Percentiles rank a stretch among this genome's conserved stretches.
phyloP scores from a whole-genome alignment of 1,139 yeast genomes.

The Candida dubliniensis region DNA sequence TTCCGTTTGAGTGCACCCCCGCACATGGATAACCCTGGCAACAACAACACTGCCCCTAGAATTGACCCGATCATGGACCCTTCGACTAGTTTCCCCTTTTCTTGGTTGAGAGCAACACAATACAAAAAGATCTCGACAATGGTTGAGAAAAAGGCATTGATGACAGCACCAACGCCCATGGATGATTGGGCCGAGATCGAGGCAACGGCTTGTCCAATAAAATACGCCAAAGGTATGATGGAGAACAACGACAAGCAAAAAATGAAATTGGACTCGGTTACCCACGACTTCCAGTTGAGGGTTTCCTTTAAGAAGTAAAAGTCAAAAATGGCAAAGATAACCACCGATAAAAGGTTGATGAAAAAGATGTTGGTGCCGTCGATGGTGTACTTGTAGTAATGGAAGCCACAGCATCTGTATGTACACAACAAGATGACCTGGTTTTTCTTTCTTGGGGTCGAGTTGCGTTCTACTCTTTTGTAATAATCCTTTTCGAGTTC shows the following conservation, averaged over 20 bases:
- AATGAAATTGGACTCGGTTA: constrained; percentile 62
- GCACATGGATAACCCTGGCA: constrained; percentile 96
- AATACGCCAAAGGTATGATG: constrained; percentile 90
- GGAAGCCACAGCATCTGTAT: constrained; percentile 86
- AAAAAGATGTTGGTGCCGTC: constrained; percentile 95
- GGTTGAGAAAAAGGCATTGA: constrained; percentile 96
- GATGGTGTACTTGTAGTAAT: constrained; percentile 91
- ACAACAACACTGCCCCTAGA: constrained; percentile 82
- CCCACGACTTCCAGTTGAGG: constrained; percentile 45
- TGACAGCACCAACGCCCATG: constrained; percentile 99
- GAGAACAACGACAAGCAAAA: constrained; percentile 79
- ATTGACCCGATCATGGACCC: constrained; percentile 97
- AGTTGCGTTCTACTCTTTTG: constrained; percentile 21
- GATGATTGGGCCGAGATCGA: constrained; percentile 97
- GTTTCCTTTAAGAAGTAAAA: constrained; percentile 61
- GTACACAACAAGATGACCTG: constrained; percentile 69
- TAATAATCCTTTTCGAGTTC: constrained; percentile 59
- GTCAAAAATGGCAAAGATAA: constrained; percentile 79
- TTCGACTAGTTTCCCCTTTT: constrained; percentile 88
- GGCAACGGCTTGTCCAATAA: constrained; percentile 98
- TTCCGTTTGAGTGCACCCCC: constrained; percentile 91
- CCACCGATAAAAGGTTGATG: constrained; percentile 78
- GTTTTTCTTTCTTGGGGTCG: constrained; percentile 25
- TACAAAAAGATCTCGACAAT: constrained; percentile 90
- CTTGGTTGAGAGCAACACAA: constrained; percentile 84